A percentile compares a stretch with the other conserved stretches of the same genome.
These are phyloP conservation scores for Lachnellula cervina DNA, from an alignment of 2,329 filamentous ascomycete species.

Conservation along the genomic window DNA sequence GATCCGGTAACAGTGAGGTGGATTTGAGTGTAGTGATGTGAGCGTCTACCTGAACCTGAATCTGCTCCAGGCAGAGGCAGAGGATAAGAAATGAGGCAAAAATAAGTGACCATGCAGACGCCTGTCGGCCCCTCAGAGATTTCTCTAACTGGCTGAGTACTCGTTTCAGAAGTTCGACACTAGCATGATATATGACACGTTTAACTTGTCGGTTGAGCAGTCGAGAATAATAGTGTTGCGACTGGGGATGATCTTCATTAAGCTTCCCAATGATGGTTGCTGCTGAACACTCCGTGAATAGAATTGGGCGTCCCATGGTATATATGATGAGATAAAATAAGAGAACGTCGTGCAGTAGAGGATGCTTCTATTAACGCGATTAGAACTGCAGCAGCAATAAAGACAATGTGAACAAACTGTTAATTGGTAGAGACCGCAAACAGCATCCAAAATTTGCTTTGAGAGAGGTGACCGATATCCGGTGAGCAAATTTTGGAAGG, in stretches of 20 bases:
- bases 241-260: background rate
- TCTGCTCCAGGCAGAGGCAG: conserved; percentile 10
- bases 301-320: conserved; percentile 1
- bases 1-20: background rate
- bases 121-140: conserved; percentile 7
- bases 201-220: conserved; percentile 19
- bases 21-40: conserved; percentile 4
- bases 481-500: background rate
- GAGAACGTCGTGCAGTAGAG: conserved; percentile 10
- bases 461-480: background rate
- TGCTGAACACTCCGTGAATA: conserved; percentile 13
- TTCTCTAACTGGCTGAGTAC: conserved; percentile 15
- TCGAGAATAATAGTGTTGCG: conserved; percentile 12
- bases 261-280: conserved; percentile 2
- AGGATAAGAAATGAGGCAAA: conserved; percentile 15
- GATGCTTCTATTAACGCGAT: conserved; percentile 1
- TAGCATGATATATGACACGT: conserved; percentile 7
- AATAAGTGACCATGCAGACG: conserved; percentile 9
- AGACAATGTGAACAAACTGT: background rate
- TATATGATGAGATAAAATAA: conserved; percentile 7
- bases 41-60: conserved; percentile 10
- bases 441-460: background rate
- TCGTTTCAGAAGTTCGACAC: background rate
- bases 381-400: background rate
- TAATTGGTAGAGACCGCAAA: conserved; percentile 2